These are phyloP conservation scores for Combretum micranthum DNA, from an alignment of 345 rosid genomes.

Conservation along the genomic window DNA sequence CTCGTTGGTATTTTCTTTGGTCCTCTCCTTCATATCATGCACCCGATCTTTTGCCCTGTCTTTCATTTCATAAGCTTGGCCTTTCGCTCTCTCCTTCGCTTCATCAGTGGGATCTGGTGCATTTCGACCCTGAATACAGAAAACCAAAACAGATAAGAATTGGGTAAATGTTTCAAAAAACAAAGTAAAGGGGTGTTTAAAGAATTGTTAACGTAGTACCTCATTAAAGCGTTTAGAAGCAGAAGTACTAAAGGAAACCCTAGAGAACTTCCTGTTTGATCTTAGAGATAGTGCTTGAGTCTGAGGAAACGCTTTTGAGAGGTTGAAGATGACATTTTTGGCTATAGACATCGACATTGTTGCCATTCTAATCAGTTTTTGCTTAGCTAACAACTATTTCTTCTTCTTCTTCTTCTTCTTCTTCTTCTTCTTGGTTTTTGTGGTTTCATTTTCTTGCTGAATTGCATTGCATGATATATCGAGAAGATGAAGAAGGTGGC, in stretches of 20 bases:
- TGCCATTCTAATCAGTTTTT: constrained; percentile 26
- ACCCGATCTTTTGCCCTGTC: constrained; percentile 18
- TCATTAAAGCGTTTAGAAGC: constrained; percentile 22
- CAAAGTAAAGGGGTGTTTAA: too few relatives aligned
- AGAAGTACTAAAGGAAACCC: constrained; percentile 26
- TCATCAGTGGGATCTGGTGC: constrained; percentile 10
- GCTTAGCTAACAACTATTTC: too few relatives aligned
- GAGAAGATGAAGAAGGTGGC: too few relatives aligned
- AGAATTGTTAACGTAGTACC: background rate
- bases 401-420: too few relatives aligned
- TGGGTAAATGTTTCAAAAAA: too few relatives aligned
- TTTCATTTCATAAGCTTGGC: constrained; percentile 7
- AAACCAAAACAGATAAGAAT: background rate
- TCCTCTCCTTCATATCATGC: constrained; percentile 19
- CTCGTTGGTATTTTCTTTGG: constrained; percentile 8
- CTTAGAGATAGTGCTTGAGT: constrained; percentile 1
- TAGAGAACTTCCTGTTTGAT: constrained; percentile 16
- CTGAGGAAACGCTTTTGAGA: constrained; percentile 17
- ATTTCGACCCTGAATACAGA: constrained; percentile 16
- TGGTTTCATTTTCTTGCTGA: too few relatives aligned
- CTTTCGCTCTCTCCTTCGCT: constrained; percentile 9
- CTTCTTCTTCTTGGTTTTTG: too few relatives aligned
- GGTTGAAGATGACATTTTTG: constrained; percentile 13
- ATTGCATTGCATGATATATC: too few relatives aligned
- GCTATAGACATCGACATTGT: constrained; percentile 14